Evolutionary conservation across 1,284 basidiomycete species (phyloP).

Genomic region (Heterobasidion annosum): DNA sequence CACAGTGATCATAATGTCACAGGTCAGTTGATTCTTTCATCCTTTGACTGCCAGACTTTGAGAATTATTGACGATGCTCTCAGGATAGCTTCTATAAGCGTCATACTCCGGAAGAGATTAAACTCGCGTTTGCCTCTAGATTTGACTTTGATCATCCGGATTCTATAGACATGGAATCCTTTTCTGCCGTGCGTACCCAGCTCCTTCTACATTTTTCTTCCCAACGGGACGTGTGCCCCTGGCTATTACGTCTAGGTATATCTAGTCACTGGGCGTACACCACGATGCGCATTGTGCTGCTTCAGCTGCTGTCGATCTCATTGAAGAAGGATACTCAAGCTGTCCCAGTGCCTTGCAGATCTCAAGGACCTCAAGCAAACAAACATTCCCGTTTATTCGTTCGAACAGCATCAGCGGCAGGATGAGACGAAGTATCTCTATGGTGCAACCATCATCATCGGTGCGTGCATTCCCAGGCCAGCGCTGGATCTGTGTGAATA

Average conservation of each 20-base stretch:
- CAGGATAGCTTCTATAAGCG: slow-evolving; percentile 93
- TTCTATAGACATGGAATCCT: slow-evolving; percentile 86
- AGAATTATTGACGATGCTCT: not conserved
- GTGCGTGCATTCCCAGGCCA: slow-evolving; percentile 24
- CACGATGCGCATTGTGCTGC: too few relatives aligned
- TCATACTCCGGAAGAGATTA: slow-evolving; percentile 72
- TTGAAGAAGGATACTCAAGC: not conserved
- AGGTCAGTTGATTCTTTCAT: slow-evolving; percentile 33
- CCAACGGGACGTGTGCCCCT: not conserved
- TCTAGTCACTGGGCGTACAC: too few relatives aligned
- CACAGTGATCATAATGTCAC: slow-evolving; percentile 82
- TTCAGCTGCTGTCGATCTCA: not conserved
- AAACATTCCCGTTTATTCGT: slow-evolving; percentile 92
- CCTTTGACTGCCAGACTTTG: not conserved
- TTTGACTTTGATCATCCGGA: slow-evolving; percentile 93
- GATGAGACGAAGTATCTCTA: slow-evolving; percentile 89
- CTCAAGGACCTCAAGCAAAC: slow-evolving; percentile 77
- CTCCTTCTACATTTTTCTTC: not conserved
- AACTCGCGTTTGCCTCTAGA: slow-evolving; percentile 75
- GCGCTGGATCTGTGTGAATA: not conserved
- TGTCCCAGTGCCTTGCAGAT: slow-evolving; percentile 67
- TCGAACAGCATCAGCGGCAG: slow-evolving; percentile 83
- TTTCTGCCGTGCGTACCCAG: slow-evolving; percentile 54
- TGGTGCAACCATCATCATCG: slow-evolving; percentile 91
- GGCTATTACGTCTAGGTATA: not conserved